Evolutionary conservation across 2,329 filamentous ascomycete genomes (phyloP).

Genomic region (Neopestalotiopsis sp.): DNA sequence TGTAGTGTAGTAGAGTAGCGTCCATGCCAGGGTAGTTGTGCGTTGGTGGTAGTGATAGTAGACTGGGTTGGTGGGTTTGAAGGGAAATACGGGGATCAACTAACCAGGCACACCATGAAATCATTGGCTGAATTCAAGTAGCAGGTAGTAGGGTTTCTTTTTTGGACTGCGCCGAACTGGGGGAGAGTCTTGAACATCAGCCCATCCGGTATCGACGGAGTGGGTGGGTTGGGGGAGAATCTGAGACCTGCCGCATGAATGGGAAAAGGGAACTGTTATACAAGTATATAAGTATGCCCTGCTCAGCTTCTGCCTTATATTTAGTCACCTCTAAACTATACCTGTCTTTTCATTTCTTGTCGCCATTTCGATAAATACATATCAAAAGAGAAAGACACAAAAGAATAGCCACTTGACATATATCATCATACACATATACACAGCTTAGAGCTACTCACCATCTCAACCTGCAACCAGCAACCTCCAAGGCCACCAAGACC

Average conservation of each 20-base stretch:
- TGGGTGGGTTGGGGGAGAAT: slow-evolving; percentile 10
- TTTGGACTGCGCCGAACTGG: slow-evolving; percentile 3
- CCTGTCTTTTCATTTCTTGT: background rate
- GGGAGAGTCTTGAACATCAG: background rate
- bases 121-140: background rate
- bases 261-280: background rate
- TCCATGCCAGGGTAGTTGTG: no score
- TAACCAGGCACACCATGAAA: no score
- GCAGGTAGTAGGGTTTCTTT: background rate
- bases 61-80: no score
- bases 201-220: background rate
- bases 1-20: no score
- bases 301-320: no score
- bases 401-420: no score
- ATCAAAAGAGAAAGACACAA: no score
- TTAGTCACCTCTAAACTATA: background rate
- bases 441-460: no score
- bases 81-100: background rate
- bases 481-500: background rate
- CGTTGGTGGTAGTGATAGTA: no score
- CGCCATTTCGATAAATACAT: background rate
- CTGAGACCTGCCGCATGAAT: background rate
- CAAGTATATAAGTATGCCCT: background rate
- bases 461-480: no score
- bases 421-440: no score